phyloP scores from a whole-genome alignment of 441 rosid species.

The Gossypium armourianum region DNA sequence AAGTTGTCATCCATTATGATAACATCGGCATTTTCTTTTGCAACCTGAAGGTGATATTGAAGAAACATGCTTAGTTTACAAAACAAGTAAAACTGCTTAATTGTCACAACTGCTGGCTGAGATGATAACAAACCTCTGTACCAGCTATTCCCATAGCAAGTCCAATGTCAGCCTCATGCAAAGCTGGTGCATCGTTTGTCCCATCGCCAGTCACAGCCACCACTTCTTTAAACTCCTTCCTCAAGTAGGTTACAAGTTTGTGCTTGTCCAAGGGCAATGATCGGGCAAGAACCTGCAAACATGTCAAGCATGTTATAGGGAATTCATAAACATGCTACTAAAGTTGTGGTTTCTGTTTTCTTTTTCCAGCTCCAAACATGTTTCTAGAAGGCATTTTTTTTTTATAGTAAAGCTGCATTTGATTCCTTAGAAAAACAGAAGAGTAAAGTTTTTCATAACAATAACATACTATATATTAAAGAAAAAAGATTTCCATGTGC shows the following conservation, averaged over 20 bases:
- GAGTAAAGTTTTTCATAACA: background rate
- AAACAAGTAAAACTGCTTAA: background rate
- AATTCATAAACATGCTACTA: background rate
- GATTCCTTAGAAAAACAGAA: background rate
- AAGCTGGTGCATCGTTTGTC: conserved; percentile 59
- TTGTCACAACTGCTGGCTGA: background rate
- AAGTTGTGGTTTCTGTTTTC: background rate
- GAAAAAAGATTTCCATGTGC: background rate
- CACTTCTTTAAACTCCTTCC: conserved; percentile 31
- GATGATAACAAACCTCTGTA: conserved; percentile 34
- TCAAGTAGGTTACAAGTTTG: conserved; percentile 29
- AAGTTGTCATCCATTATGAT: conserved; percentile 59
- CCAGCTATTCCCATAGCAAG: conserved; percentile 50
- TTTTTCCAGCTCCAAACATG: background rate
- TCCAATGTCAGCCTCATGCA: conserved; percentile 51
- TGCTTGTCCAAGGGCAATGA: conserved; percentile 46
- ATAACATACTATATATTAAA: background rate
- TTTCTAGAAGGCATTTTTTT: background rate
- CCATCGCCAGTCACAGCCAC: conserved; percentile 50
- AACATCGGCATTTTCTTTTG: conserved; percentile 44
- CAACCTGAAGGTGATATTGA: conserved; percentile 30
- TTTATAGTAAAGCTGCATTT: background rate
- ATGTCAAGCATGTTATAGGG: background rate
- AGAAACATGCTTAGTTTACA: conserved; percentile 8
- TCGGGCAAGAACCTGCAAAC: conserved; percentile 39